Conservation (phyloP, 2,329 filamentous ascomycete genomes). For the Cercospora sesami region DNA sequence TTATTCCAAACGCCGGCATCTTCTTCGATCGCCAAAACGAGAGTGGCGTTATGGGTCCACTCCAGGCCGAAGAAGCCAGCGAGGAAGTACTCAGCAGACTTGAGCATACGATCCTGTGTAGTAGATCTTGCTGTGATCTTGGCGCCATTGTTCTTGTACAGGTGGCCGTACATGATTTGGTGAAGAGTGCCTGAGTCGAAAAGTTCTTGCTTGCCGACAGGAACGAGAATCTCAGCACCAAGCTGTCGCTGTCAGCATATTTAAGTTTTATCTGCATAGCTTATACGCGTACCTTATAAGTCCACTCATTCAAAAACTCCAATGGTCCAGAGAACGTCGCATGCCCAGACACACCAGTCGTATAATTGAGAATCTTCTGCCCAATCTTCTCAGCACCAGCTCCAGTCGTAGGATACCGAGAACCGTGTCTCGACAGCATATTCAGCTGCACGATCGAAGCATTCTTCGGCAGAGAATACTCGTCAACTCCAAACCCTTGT, state of each 20-base stretch:
- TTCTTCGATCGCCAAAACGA: conserved; percentile 63
- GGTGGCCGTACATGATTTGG: conserved; percentile 68
- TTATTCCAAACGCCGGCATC: conserved; percentile 57
- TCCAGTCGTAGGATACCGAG: conserved; percentile 67
- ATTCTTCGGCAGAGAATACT: conserved; percentile 66
- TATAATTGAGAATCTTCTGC: conserved; percentile 58
- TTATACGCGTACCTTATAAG: conserved; percentile 47
- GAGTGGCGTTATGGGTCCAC: conserved; percentile 57
- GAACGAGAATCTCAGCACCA: conserved; percentile 70
- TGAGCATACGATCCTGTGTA: conserved; percentile 74
- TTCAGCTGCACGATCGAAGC: conserved; percentile 69
- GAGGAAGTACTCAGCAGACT: conserved; percentile 75
- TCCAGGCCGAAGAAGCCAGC: conserved; percentile 76
- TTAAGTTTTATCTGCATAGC: background rate
- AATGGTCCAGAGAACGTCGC: conserved; percentile 59
- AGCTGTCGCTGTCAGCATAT: conserved; percentile 44
- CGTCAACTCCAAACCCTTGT: conserved; percentile 69
- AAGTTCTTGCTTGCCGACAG: conserved; percentile 67
- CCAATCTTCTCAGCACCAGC: conserved; percentile 59
- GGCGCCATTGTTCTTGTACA: conserved; percentile 67
- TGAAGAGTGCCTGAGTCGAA: conserved; percentile 63
- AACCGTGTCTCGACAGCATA: conserved; percentile 72
- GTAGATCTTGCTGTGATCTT: conserved; percentile 74
- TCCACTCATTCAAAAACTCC: conserved; percentile 68
- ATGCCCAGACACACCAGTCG: conserved; percentile 32